phyloP scores from a whole-genome alignment of 1,139 yeast genomes.

The Lodderomyces beijingensis region DNA sequence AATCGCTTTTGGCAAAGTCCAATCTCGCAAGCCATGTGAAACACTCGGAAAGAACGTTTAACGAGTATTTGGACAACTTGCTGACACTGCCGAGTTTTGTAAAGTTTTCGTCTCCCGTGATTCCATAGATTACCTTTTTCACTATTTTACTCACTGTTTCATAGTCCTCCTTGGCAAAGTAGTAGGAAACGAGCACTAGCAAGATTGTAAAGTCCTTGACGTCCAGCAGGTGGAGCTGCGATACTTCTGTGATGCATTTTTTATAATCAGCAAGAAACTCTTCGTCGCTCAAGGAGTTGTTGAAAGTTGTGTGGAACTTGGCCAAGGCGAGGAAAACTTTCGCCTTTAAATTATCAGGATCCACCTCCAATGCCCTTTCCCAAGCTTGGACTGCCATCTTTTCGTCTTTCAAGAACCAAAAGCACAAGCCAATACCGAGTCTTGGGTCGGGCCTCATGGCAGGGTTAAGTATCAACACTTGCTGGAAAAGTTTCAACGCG shows the following conservation, averaged over 20 bases:
- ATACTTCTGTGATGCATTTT: conserved; percentile 35
- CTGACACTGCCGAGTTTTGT: conserved; percentile 15
- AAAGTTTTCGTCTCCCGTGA: conserved; percentile 17
- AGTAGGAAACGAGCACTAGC: conserved; percentile 48
- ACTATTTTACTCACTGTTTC: conserved; percentile 56
- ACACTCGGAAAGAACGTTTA: conserved; percentile 63
- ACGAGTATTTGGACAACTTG: conserved; percentile 26
- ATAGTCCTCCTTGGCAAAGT: conserved; percentile 57
- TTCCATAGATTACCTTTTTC: conserved; percentile 41
- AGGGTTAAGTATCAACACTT: conserved; percentile 73
- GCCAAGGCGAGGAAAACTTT: conserved; percentile 64
- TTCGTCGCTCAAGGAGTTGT: conserved; percentile 54
- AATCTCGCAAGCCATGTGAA: conserved; percentile 86
- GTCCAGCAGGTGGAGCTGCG: conserved; percentile 23
- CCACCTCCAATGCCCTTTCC: conserved; percentile 71
- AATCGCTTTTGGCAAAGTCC: conserved; percentile 55
- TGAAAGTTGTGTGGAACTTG: conserved; percentile 62
- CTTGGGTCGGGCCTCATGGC: conserved; percentile 85
- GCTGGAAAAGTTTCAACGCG: conserved; percentile 81
- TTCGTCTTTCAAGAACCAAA: conserved; percentile 81
- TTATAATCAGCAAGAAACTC: conserved; percentile 51
- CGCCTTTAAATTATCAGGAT: conserved; percentile 59
- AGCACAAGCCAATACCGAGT: conserved; percentile 91
- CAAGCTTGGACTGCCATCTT: conserved; percentile 77
- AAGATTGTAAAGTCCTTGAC: conserved; percentile 36